Conservation (phyloP, 208 protist species). For the Trichomonas gallinae region DNA sequence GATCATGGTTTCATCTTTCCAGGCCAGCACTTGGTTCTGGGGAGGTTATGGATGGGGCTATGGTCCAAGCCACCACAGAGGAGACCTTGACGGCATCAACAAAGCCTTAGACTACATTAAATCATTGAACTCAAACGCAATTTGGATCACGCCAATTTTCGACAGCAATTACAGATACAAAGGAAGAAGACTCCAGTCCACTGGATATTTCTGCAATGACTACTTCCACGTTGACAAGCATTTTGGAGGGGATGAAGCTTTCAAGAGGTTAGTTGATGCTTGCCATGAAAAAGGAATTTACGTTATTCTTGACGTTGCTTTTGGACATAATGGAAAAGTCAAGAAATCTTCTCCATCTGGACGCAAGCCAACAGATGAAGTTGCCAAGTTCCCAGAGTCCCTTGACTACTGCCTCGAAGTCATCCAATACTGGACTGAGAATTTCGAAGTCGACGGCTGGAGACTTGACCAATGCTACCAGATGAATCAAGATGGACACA, state of each 20-base stretch:
- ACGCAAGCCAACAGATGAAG: no score
- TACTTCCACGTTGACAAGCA: neutral
- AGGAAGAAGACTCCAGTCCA: neutral
- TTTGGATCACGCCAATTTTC: slow-evolving; percentile 16
- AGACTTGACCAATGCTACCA: neutral
- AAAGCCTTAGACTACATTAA: neutral
- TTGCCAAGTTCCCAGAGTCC: neutral
- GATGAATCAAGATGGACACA: neutral
- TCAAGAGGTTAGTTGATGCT: neutral
- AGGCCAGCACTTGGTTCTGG: neutral
- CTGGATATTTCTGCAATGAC: neutral
- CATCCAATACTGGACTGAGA: neutral
- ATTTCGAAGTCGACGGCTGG: neutral
- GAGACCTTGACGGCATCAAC: neutral
- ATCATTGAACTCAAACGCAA: neutral
- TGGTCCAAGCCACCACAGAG: neutral
- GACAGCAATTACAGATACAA: neutral
- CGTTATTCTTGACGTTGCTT: neutral
- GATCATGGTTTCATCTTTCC: slow-evolving; percentile 13
- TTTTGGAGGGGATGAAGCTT: neutral
- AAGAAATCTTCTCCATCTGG: neutral
- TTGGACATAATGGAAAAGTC: neutral
- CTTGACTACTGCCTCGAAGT: neutral
- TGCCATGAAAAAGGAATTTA: neutral
- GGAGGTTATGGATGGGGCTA: neutral